A percentile compares a stretch with the other conserved stretches of the same genome.
phyloP scores from a whole-genome alignment of 306 rosid species.

The Cicer chorassanicum region DNA sequence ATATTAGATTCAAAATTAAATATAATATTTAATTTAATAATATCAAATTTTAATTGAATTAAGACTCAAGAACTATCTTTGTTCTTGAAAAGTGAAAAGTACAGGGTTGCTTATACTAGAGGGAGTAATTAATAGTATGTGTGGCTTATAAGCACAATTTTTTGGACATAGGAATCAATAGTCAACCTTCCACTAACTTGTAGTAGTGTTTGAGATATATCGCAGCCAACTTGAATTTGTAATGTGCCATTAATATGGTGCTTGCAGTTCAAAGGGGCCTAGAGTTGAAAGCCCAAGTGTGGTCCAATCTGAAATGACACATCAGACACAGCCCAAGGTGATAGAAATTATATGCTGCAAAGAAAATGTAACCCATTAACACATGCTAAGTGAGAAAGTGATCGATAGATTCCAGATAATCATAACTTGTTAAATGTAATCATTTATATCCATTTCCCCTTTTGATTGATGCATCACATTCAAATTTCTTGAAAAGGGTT shows the following conservation, averaged over 20 bases:
- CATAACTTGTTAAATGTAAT: neutral
- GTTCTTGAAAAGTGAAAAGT: too few relatives aligned
- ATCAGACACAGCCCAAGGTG: conserved; percentile 17
- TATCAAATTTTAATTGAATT: too few relatives aligned
- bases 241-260: conserved; percentile 28
- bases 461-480: conserved; percentile 7
- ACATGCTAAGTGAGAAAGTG: conserved; percentile 35
- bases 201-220: conserved; percentile 29
- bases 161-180: conserved; percentile 13
- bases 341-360: conserved; percentile 1
- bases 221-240: neutral
- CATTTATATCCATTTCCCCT: conserved; percentile 3
- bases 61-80: too few relatives aligned
- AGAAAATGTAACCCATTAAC: conserved; percentile 25
- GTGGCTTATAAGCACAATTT: conserved; percentile 7
- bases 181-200: conserved; percentile 53
- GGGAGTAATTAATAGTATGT: neutral
- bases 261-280: conserved; percentile 39
- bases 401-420: neutral
- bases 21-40: too few relatives aligned
- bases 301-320: conserved; percentile 45
- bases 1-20: too few relatives aligned
- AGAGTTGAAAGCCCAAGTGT: conserved; percentile 24
- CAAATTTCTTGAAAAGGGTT: neutral
- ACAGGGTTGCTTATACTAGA: too few relatives aligned